Evolutionary conservation across 805 yeast species (phyloP).

Genomic region (Suhomyces sp.): DNA sequence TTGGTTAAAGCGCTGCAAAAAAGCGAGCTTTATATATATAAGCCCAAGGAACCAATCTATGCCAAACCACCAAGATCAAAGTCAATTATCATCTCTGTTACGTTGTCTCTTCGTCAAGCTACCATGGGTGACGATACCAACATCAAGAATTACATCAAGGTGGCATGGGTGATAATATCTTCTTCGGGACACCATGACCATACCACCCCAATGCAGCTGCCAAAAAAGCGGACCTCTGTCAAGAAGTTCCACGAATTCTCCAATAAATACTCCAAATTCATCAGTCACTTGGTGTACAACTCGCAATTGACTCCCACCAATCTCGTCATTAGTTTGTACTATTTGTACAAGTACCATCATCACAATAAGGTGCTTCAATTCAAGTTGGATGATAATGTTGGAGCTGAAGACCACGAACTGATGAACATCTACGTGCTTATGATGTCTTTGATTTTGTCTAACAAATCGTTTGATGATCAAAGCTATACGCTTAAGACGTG

Average conservation of each 20-base stretch:
- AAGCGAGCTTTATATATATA: not conserved
- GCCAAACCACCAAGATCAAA: too few relatives aligned
- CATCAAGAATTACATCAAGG: constrained; percentile 9
- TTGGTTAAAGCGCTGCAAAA: constrained; percentile 5
- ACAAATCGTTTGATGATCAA: constrained; percentile 50
- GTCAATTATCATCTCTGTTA: too few relatives aligned
- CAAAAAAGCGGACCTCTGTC: constrained; percentile 2
- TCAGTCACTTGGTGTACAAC: constrained; percentile 16
- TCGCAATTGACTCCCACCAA: constrained; percentile 24
- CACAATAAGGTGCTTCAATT: constrained; percentile 9
- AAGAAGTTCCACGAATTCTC: constrained; percentile 10
- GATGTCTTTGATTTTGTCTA: constrained; percentile 28
- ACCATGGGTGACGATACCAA: constrained; percentile 4
- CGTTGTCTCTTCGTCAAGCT: not conserved
- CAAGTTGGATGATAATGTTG: constrained; percentile 1
- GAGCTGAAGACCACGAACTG: constrained; percentile 12
- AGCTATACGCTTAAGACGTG: constrained; percentile 52
- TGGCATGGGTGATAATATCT: constrained; percentile 13
- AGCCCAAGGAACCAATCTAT: too few relatives aligned
- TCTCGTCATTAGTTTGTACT: constrained; percentile 25
- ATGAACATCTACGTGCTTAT: constrained; percentile 23
- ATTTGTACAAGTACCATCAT: constrained; percentile 21
- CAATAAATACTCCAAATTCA: constrained; percentile 10
- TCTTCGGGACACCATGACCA: constrained; percentile 1
- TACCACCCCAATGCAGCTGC: too few relatives aligned